A percentile compares a stretch with the other conserved stretches of the same genome.
Evolutionary conservation across 192 early-diverging fungal species (phyloP).

Genomic region (Mortierella hygrophila): DNA sequence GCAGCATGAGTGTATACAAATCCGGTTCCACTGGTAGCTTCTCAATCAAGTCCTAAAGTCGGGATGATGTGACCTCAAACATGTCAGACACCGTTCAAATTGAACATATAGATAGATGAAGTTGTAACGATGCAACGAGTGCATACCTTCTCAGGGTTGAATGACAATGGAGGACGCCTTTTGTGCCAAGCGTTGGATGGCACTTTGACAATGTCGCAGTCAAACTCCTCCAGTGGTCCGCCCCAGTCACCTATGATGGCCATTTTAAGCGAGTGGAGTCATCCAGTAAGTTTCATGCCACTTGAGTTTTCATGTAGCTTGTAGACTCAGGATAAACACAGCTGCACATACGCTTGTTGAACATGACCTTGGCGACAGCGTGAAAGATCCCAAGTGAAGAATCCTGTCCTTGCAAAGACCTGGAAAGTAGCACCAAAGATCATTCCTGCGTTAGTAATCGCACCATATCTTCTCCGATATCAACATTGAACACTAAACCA

Average conservation of each 20-base stretch:
- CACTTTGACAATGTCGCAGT: slow-evolving; percentile 26
- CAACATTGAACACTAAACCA: background rate
- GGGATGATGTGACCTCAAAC: background rate
- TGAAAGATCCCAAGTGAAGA: slow-evolving; percentile 69
- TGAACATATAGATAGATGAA: background rate
- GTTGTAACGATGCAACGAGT: background rate
- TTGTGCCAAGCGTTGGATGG: slow-evolving; percentile 23
- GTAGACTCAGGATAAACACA: background rate
- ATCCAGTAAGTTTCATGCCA: background rate
- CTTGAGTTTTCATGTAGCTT: background rate
- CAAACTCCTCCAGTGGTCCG: slow-evolving; percentile 15
- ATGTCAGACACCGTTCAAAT: background rate
- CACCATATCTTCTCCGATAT: background rate
- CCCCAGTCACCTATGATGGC: slow-evolving; percentile 26
- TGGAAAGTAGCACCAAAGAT: background rate
- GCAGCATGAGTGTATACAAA: slow-evolving; percentile 66
- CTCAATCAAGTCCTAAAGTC: slow-evolving; percentile 55
- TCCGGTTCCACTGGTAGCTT: slow-evolving; percentile 66
- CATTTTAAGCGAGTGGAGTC: background rate
- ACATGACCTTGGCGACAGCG: slow-evolving; percentile 72
- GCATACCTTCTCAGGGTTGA: slow-evolving; percentile 49
- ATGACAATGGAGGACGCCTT: slow-evolving; percentile 27
- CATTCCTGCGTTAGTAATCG: background rate
- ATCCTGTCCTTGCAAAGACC: slow-evolving; percentile 38
- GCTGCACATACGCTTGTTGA: slow-evolving; percentile 62